Conservation (phyloP, 768 basidiomycete genomes). For the Xerocomellus amylosporus region DNA sequence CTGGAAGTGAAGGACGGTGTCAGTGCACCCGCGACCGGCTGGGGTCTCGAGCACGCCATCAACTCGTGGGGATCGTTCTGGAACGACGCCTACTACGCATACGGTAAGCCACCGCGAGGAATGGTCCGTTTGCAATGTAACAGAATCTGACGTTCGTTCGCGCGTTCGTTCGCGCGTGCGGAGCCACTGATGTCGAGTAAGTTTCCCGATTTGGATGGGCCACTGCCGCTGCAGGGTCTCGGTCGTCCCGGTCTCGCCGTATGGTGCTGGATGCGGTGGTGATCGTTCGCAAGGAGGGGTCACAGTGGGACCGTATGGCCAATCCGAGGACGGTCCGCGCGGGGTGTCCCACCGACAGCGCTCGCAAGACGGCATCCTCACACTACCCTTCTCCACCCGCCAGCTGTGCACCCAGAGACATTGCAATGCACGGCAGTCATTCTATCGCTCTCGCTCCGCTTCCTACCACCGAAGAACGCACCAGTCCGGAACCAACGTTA, state of each 20-base stretch:
- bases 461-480: background rate
- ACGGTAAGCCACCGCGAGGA: conserved; percentile 36
- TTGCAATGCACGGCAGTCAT: no score
- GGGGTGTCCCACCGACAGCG: background rate
- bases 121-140: background rate
- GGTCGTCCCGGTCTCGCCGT: conserved; percentile 1
- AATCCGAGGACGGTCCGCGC: background rate
- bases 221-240: no score
- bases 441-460: background rate
- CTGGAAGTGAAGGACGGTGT: conserved; percentile 40
- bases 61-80: conserved; percentile 60
- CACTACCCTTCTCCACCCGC: conserved; percentile 7
- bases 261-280: conserved; percentile 20
- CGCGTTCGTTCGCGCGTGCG: conserved; percentile 47
- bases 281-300: conserved; percentile 4
- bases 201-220: conserved; percentile 19
- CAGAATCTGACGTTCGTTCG: background rate
- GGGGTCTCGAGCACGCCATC: conserved; percentile 62
- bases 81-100: conserved; percentile 44
- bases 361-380: background rate
- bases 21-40: conserved; percentile 47
- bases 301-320: no score
- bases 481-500: background rate
- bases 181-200: conserved; percentile 44
- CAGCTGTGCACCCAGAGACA: background rate